Base-by-base conservation (phyloP, 345 rosid species). In the Schrenkiella parvula region DNA sequence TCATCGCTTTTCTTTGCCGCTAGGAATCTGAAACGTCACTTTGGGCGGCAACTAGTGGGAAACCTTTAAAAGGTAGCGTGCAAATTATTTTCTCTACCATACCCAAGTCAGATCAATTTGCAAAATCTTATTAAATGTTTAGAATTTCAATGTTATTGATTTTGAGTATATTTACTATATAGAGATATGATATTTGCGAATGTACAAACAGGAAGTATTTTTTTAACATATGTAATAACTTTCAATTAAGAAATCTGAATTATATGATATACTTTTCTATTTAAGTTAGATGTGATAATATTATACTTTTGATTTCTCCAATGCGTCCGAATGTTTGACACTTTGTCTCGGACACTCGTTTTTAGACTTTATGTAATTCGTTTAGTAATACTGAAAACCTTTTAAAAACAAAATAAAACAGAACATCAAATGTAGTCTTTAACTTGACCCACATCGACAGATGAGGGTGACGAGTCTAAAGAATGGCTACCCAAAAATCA, bases 401-500 rank as follows among this genome's bases (percentile, higher is more conserved):
- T 66, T 10, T 50, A 7, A 2, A 12, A 31, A 21, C 1, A 39
- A 21, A 12, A 31, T 55, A 1, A 19, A 42, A 15, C 13, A 35
- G 13, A 55, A 22, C 43, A 55, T 13, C 50, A 28, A 65, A 54
- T 34, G 21, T 29, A 22, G 77, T 64, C 6, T 21, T n/a, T 41
- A 54, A 72, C 28, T 60, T 55, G 8, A 54, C 58, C 38, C 48
- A 43, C 57, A 64, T 23, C 58, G 65, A 7, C 15, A 53, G 19
- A 0, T 72, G 70, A 15, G 62, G 8, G 58, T 51, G 41, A 43
- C 65, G 41, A 55, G 41, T 25, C 29, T 19, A 14, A 19, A 65
- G 60, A 57, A 47, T 37, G 52, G 71, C 66, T 31, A 50, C 52
- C 25, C 8, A 19, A 66, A 73, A 57, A 56, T 73, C 52, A 65